Evolutionary conservation across 345 rosid species (phyloP).

Genomic region (Eucalyptus erythrocorys): DNA sequence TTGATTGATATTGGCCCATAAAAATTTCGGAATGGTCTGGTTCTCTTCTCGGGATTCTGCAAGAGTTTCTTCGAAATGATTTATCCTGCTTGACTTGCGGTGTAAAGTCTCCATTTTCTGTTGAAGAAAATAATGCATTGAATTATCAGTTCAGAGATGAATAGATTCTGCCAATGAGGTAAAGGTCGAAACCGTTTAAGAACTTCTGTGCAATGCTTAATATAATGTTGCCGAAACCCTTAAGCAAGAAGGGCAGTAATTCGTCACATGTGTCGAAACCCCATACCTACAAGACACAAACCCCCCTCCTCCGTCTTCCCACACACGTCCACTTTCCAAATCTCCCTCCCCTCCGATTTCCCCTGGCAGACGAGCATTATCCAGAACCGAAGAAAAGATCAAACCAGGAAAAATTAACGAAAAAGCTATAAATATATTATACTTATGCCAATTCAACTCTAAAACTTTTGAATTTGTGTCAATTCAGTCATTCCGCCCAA

Average conservation of each 20-base stretch:
- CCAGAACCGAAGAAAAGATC: background rate
- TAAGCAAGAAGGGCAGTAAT: background rate
- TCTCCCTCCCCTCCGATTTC: background rate
- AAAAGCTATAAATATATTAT: no score
- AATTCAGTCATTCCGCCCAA: no score
- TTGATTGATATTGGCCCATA: no score
- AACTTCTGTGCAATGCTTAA: background rate
- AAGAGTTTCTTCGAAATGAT: background rate
- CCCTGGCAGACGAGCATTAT: background rate
- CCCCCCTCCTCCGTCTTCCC: background rate
- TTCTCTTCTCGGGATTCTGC: no score
- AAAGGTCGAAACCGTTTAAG: background rate
- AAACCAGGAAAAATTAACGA: background rate
- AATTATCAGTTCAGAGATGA: background rate
- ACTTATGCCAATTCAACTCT: no score
- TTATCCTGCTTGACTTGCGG: background rate
- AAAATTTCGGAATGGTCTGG: no score
- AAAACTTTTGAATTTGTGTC: accelerated
- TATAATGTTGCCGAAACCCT: background rate
- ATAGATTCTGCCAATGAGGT: background rate
- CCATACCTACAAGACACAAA: background rate
- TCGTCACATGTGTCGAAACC: background rate
- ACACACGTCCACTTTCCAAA: background rate
- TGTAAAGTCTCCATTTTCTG: background rate
- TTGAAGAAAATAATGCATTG: background rate